Base-by-base conservation (phyloP, 805 yeast species). In the Candida ulmi region DNA sequence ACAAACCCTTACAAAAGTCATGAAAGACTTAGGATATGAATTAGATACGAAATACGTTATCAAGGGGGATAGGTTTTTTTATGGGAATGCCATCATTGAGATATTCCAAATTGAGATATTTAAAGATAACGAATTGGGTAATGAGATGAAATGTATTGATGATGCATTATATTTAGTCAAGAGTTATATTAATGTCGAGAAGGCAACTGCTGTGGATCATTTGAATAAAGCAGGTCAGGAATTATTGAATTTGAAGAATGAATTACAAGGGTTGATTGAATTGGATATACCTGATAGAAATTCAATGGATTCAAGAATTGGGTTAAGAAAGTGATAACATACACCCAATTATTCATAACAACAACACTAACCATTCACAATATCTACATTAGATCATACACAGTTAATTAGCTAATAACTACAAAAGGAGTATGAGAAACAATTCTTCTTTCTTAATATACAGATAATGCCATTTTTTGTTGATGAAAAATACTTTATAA, bases 231-330 rank as follows among this genome's bases (percentile, higher is more conserved):
- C 88, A 1, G 76, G 80, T 4, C 75, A 74, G 41, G 80, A 80
- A 39, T 63, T 90, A 46, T 63, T 78, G 35, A 66, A 62, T 34
- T 62, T 88, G 30, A 86, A 85, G 58, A 76, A 67, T 16, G 86
- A 80, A 37, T 63, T 90, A 43, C 64, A 70, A 41, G 88, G 88
- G 12, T 65, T 88, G 36, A 70, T 90, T 8, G 76, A 77, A 35
- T 67, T 90, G 35, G 76, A 68, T 16, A 74, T 84, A 25, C 95
- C 95, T 5, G 93, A 86, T 53, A 70, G 96, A 45, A 77, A 76
- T 55, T 67, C 71, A 19, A 86, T 88, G 88, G 96, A 88, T 57
- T 77, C 90, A 1, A 72, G 95, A 48, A 70, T 83, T 23, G 34
- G 34, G 8, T 16, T 33, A 25, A 12, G 24, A 9, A 21, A 21